Evolutionary conservation across 139 green algal species (phyloP), one percentile per base, ranked within the genome.

Genomic region (Volvox reticuliferus): DNA sequence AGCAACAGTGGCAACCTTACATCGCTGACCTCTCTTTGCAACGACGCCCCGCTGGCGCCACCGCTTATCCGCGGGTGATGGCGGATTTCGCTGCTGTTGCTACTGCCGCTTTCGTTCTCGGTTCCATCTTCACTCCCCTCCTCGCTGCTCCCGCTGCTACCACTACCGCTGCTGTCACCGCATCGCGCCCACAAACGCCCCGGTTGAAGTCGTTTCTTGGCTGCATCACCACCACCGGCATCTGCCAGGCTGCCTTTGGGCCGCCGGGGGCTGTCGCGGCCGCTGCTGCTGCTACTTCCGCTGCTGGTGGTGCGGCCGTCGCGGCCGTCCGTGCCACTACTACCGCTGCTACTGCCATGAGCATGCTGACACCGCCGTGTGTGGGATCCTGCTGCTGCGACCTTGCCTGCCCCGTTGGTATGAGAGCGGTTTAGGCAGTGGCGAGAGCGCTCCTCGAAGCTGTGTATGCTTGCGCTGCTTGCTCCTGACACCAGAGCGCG

Each of bases 1-100:
- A 92, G 17, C 81, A 92, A 50, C 71, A 92, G 21, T n/a, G 88
- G 82, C 33, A 83, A 22, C 22, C 67, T 73, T 6, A 92, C 37
- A 13, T 89, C 88, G 5, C 78, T 26, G 44, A 12, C 3, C 19
- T 50, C n/a, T 14, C 21, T 20, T 1, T 20, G 22, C 32, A 65
- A 24, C 21, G 28, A 30, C 20, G 16, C 37, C 19, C 55, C 13
- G 32, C 75, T 80, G 73, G 36, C n/a, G 55, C 12, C 86, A 50
- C 55, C 71, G 71, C 85, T 61, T 24, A 20, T 5, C 62, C 33
- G 37, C 68, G 5, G 63, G 13, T 33, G 6, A 33, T 19, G 32
- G 30, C 75, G 30, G 30, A 19, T 30, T 19, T 35, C 63, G 17
- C 26, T 5, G 32, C 65, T 44, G 71, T 26, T 79, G 44, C 69